Evolutionary conservation across 345 rosid species (phyloP), one percentile per base, ranked within the genome.

Genomic region (Melaleuca alternifolia): DNA sequence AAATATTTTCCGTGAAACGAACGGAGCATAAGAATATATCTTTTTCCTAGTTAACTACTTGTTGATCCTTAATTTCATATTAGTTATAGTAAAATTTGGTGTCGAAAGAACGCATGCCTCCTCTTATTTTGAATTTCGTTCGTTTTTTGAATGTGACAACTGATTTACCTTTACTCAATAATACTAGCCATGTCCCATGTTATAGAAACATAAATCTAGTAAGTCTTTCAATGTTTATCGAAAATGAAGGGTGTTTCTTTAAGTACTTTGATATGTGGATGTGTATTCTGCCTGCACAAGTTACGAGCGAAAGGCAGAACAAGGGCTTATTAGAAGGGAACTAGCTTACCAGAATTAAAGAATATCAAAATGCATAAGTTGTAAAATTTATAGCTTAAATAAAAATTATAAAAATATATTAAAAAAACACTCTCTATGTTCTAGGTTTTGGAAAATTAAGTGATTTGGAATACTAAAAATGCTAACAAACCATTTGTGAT

Each of bases 81-180:
- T 16, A 41, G n/a, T 15, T 11, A 16, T 18, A 59, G 33, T 0
- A n/a, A n/a, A 59, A 1, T 59, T 59, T n/a, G 71, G 5, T 13
- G 18, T n/a, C 71, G 6, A n/a, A 12, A 0, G 71, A n/a, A n/a
- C n/a, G 18, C 33, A 12, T 59, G 18, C n/a, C 37, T n/a, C 33
- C 71, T 6, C 9, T n/a, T n/a, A n/a, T 59, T 59, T 59, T 33
- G n/a, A n/a, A 59, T 0, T 13, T 59, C 33, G n/a, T 59, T 1
- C 18, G 1, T 12, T n/a, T n/a, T n/a, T 15, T n/a, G 7, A 13
- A 0, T 8, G 4, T n/a, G 0, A 0, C n/a, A 15, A 12, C n/a
- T n/a, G n/a, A 4, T 33, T 59, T 59, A n/a, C 8, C 18, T 12
- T 59, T 59, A 1, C 7, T 59, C 71, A n/a, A n/a, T 33, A n/a